Conservation (phyloP, 192 early-diverging fungal genomes). For the Obelidium mucronatum region DNA sequence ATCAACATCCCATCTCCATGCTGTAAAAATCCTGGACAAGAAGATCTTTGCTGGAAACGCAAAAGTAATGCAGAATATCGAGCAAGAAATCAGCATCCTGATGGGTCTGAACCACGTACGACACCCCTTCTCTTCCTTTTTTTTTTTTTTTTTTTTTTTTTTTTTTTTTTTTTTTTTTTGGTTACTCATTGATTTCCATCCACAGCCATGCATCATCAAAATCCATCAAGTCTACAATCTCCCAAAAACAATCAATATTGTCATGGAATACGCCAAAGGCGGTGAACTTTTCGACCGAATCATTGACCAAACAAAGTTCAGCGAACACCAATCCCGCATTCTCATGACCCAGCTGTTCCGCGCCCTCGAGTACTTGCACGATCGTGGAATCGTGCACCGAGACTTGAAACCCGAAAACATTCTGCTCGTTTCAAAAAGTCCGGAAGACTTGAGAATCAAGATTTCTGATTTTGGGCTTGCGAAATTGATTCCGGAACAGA, state of each 20-base stretch:
- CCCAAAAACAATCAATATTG: conserved; percentile 68
- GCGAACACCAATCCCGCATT: conserved; percentile 72
- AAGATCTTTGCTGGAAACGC: conserved; percentile 57
- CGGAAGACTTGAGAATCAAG: conserved; percentile 70
- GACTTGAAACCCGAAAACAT: conserved; percentile 86
- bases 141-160: neutral
- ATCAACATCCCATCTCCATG: conserved; percentile 63
- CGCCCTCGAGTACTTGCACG: conserved; percentile 81
- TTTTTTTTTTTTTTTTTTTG: neutral
- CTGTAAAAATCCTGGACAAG: conserved; percentile 79
- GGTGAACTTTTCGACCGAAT: conserved; percentile 93
- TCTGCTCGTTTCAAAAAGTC: conserved; percentile 55
- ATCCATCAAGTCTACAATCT: conserved; percentile 71
- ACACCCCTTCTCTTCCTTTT: neutral
- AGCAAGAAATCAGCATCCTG: conserved; percentile 72
- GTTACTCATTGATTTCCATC: neutral
- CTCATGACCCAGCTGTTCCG: conserved; percentile 76
- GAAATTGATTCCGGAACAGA: conserved; percentile 61
- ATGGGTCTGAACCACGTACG: conserved; percentile 62
- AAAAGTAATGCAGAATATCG: conserved; percentile 70
- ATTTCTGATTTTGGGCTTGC: conserved; percentile 92
- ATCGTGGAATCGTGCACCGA: conserved; percentile 78
- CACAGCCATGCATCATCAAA: conserved; percentile 68
- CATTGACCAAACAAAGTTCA: conserved; percentile 64
- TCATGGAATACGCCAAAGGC: conserved; percentile 74